Evolutionary conservation across 1,284 basidiomycete species (phyloP).

Genomic region (Trichosporon sp.): DNA sequence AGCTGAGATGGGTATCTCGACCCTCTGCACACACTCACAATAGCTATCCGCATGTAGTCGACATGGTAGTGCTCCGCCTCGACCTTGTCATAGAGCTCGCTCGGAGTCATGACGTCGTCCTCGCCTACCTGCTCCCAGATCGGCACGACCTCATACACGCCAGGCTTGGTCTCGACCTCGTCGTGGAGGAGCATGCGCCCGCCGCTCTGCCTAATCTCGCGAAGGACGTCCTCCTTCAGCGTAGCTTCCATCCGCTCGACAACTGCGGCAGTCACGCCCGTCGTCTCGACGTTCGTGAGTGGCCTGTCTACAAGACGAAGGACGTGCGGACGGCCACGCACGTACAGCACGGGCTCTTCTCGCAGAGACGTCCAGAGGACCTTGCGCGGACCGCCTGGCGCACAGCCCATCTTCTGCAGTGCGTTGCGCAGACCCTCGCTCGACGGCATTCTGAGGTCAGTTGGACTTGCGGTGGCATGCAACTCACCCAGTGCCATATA

Average conservation of each 20-base stretch:
- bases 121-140: conserved; percentile 79
- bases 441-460: conserved; percentile 25
- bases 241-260: conserved; percentile 90
- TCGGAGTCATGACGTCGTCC: conserved; percentile 86
- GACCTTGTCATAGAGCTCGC: conserved; percentile 53
- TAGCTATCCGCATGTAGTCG: conserved; percentile 79
- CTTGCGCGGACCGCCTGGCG: conserved; percentile 62
- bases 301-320: conserved; percentile 84
- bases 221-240: conserved; percentile 83
- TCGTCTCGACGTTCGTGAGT: conserved; percentile 87
- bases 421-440: conserved; percentile 61
- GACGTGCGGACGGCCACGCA: conserved; percentile 68
- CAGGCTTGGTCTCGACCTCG: conserved; percentile 88
- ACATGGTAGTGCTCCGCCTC: conserved; percentile 70
- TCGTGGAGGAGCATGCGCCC: conserved; percentile 90
- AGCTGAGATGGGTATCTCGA: background rate
- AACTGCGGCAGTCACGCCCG: conserved; percentile 83
- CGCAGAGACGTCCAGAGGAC: conserved; percentile 88
- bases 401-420: conserved; percentile 71
- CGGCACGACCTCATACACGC: conserved; percentile 79
- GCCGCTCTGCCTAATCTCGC: conserved; percentile 65
- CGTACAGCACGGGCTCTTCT: conserved; percentile 83
- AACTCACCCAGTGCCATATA: conserved; percentile 79
- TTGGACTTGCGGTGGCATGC: background rate
- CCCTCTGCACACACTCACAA: conserved; percentile 54